Conservation (phyloP, 2,329 filamentous ascomycete genomes). For the Nigrospora sphaerica region DNA sequence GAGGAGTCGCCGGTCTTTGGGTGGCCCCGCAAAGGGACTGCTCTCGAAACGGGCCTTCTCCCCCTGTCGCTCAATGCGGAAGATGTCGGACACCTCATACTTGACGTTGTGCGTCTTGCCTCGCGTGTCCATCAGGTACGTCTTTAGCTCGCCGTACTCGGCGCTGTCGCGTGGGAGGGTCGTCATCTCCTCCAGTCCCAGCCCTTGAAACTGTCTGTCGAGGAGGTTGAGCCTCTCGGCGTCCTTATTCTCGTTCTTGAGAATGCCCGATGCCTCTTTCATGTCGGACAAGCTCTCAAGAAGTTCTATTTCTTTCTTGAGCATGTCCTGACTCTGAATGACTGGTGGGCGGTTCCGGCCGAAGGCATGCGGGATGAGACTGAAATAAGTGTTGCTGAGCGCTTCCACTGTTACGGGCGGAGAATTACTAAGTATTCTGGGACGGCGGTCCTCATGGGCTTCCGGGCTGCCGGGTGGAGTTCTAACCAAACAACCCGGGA, state of each 20-base stretch:
- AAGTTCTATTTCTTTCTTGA: conserved; percentile 73
- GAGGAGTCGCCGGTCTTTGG: conserved; percentile 63
- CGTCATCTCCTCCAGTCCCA: conserved; percentile 72
- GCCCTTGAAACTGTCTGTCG: conserved; percentile 64
- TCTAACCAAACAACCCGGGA: no score
- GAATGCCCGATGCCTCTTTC: conserved; percentile 72
- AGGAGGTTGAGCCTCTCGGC: conserved; percentile 52
- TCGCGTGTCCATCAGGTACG: conserved; percentile 61
- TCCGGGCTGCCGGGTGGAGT: no score
- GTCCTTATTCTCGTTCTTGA: conserved; percentile 55
- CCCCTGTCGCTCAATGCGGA: conserved; percentile 71
- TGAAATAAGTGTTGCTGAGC: conserved; percentile 74
- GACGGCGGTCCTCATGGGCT: no score
- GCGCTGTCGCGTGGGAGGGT: conserved; percentile 47
- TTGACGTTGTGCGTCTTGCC: conserved; percentile 58
- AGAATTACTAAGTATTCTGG: no score
- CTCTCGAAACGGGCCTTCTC: conserved; percentile 63
- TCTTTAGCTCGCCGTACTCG: conserved; percentile 59
- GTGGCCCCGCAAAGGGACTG: conserved; percentile 41
- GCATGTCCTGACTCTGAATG: conserved; percentile 44
- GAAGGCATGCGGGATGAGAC: conserved; percentile 68
- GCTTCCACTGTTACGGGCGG: conserved; percentile 34
- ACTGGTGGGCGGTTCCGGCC: conserved; percentile 67
- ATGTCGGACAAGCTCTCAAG: conserved; percentile 78
- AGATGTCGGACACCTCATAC: conserved; percentile 66